Base-by-base conservation (phyloP, 1,139 yeast species). In the Suhomyces bolitotheri region DNA sequence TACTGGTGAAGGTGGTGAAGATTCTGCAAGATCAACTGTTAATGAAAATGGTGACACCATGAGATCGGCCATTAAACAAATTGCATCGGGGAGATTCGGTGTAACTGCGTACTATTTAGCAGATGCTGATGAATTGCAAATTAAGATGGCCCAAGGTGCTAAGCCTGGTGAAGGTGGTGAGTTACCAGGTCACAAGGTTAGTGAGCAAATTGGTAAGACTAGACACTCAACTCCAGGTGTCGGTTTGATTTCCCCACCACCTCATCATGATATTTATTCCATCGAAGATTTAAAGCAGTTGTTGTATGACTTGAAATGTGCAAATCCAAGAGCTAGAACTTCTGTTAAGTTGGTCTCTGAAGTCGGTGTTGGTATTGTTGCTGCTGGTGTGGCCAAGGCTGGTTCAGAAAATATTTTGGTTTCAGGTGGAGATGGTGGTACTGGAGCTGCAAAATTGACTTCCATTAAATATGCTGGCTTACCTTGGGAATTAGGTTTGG, bases 151-250 rank as follows among this genome's bases (percentile, higher is more conserved):
- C 7, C 98, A 92, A 67, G 97, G 98, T 66, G 98, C 98, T 38
- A 92, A 92, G 66, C 97, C 97, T 7, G 98, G 97, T 72, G 97
- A 92, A 71, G 98, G 98, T 73, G 98, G 98, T 76, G 97, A 92
- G 64, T 73, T 92, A 50, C 97, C 97, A 29, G 97, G 96, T 43
- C 85, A 86, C 69, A 92, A 92, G 66, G 97, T 92, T 31, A 79
- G 94, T 26, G 78, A 75, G 37, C 78, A 79, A 34, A 92, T 92
- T 67, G 98, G 96, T 38, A 88, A 85, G 65, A 90, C 97, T 4
- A 81, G 98, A 69, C 97, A 90, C 62, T 89, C 97, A 1, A 92
- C 97, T 33, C 88, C 95, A 26, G 96, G 96, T 55, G 97, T 92
- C 41, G 97, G 97, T 54, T 76, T 92, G 56, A 90, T 92, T 54